These are phyloP conservation scores for Cystobasidium sp. DNA, from an alignment of 1,284 basidiomycete species.

Conservation along the genomic window DNA sequence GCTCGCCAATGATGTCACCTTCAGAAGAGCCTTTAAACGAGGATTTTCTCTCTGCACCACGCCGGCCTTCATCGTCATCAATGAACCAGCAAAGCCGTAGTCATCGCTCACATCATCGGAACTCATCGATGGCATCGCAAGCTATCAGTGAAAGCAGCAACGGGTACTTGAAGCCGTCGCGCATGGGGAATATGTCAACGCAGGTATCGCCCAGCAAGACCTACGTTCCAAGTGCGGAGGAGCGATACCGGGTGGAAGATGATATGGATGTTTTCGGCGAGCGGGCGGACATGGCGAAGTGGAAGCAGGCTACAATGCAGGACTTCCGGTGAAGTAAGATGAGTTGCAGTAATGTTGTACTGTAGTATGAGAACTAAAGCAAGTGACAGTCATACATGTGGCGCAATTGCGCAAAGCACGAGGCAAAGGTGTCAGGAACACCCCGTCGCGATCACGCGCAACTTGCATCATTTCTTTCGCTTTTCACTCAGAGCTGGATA, in stretches of 20 bases:
- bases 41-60: background rate
- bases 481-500: background rate
- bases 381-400: too few relatives aligned
- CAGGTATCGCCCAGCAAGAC: constrained; percentile 43
- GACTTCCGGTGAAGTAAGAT: constrained; percentile 12
- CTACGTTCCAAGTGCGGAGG: constrained; percentile 1
- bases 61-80: background rate
- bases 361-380: background rate
- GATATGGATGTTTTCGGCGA: constrained; percentile 23
- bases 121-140: background rate
- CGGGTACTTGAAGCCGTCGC: constrained; percentile 9
- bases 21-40: background rate
- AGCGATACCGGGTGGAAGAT: constrained; percentile 3
- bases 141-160: constrained; percentile 3
- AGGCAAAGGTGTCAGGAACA: background rate
- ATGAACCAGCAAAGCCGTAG: too few relatives aligned
- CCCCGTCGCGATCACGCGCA: background rate
- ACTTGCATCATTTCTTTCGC: background rate
- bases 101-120: background rate
- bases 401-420: too few relatives aligned
- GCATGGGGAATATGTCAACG: constrained; percentile 27
- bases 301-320: constrained; percentile 25
- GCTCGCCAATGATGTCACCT: constrained; percentile 25
- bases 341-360: too few relatives aligned
- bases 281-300: constrained; percentile 10